Evolutionary conservation across 371 early-diverging fungal genomes (phyloP).

Genomic region (Basidiobolus meristosporus): DNA sequence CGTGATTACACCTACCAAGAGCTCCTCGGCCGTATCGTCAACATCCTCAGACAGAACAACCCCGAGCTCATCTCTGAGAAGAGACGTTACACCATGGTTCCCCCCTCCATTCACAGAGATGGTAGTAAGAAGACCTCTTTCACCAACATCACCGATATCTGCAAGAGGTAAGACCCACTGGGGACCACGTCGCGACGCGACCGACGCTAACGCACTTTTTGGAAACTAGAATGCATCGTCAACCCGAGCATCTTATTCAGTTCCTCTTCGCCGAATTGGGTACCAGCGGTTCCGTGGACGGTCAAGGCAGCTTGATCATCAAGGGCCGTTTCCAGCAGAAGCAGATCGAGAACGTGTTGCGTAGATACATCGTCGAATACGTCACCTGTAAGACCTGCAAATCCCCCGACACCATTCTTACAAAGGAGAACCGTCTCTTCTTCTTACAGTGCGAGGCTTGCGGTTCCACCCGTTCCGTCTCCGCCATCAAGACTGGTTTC

Average conservation of each 20-base stretch:
- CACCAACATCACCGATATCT: slow-evolving; percentile 87
- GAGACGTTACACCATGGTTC: slow-evolving; percentile 81
- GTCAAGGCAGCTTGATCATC: slow-evolving; percentile 83
- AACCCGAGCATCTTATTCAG: slow-evolving; percentile 92
- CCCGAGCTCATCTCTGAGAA: slow-evolving; percentile 86
- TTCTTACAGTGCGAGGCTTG: slow-evolving; percentile 98
- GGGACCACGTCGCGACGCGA: background rate
- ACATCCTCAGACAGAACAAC: slow-evolving; percentile 83
- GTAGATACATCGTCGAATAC: slow-evolving; percentile 96
- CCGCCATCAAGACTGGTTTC: slow-evolving; percentile 97
- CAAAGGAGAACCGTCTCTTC: slow-evolving; percentile 94
- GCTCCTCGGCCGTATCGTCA: slow-evolving; percentile 84
- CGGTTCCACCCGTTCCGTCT: slow-evolving; percentile 90
- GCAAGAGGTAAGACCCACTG: slow-evolving; percentile 32
- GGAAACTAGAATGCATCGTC: slow-evolving; percentile 81
- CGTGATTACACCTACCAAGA: slow-evolving; percentile 90
- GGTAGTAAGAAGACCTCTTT: slow-evolving; percentile 93
- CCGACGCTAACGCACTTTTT: background rate
- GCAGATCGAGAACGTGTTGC: slow-evolving; percentile 96
- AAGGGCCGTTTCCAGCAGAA: slow-evolving; percentile 98
- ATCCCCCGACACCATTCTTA: slow-evolving; percentile 86
- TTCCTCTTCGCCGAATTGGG: slow-evolving; percentile 98
- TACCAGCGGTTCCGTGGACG: slow-evolving; percentile 94
- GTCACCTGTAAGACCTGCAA: slow-evolving; percentile 99
- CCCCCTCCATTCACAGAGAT: slow-evolving; percentile 82